Base-by-base conservation (phyloP, 768 basidiomycete genomes). In the Scleroderma bovista region DNA sequence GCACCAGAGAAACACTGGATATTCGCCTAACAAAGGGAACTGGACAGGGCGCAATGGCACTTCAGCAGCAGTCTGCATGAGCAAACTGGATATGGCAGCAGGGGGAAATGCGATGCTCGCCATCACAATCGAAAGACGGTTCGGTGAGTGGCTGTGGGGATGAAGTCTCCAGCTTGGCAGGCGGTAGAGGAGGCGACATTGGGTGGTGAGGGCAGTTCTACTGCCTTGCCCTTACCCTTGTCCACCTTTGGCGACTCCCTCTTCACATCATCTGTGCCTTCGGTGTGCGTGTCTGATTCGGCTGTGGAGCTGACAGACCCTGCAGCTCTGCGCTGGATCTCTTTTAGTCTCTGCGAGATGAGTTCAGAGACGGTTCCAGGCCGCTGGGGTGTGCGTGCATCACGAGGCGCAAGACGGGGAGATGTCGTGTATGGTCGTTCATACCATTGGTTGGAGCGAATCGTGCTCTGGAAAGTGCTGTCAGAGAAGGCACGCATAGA, bases 321-420 rank as follows among this genome's bases (percentile, higher is more conserved):
- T 38, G 71, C 69, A 10, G 47, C 37, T 66, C 65, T 39, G 72
- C 69, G 8, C 59, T 88, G 84, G 8, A 91, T 81, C 50, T 89
- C 87, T 60, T 81, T 85, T 42, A 96, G 80, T 47, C 91, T 86
- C 53, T 84, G 78, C 2, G 85, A 75, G 57, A 96, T 90, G 46
- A 91, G 84, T 63, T 95, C 93, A 1, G 91, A 86, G 41, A 95
- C 86, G 45, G 85, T 93, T 15, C 83, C 76, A n/a, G 85, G 81
- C 19, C 87, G 77, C 48, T 78, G 84, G 26, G 77, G 67, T 1
- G 69, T 60, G 16, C 80, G 79, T 44, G 51, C 56, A 9, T 84
- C 83, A 15, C 68, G 72, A 6, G 88, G 84, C 6, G 73, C 71
- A 10, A 83, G 64, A 47, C 79, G 77, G 10, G 91, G 88, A 16